Percentiles rank a stretch among this genome's conserved stretches.
Evolutionary conservation across 768 basidiomycete genomes (phyloP).

Genomic region (Hericium erinaceus): DNA sequence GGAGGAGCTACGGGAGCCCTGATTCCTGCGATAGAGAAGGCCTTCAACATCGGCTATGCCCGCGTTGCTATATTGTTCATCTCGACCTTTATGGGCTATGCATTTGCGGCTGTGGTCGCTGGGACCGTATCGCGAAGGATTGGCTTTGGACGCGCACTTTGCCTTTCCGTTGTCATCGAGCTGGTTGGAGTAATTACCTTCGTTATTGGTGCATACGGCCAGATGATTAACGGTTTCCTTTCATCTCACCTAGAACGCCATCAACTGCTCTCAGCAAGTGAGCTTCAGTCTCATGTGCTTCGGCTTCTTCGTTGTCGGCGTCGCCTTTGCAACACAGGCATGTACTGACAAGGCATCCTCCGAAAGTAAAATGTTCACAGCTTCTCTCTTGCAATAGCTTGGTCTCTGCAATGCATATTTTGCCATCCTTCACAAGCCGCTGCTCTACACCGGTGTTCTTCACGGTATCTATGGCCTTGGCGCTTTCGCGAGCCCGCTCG

Average conservation of each 20-base stretch:
- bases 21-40: constrained; percentile 17
- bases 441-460: constrained; percentile 18
- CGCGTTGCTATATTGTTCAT: constrained; percentile 19
- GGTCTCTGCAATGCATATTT: constrained; percentile 20
- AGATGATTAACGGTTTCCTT: neutral
- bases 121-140: constrained; percentile 5
- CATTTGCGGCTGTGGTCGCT: constrained; percentile 15
- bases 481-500: constrained; percentile 16
- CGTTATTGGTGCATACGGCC: neutral
- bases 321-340: constrained; percentile 19
- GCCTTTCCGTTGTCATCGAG: neutral
- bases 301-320: constrained; percentile 20
- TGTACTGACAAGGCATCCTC: neutral
- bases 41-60: constrained; percentile 17
- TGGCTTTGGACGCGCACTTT: neutral
- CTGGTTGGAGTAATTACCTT: neutral
- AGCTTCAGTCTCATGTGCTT: constrained; percentile 19
- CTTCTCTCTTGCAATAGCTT: neutral
- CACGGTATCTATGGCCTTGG: constrained; percentile 21
- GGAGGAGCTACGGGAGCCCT: constrained; percentile 20
- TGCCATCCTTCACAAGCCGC: constrained; percentile 17
- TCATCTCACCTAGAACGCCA: constrained; percentile 13
- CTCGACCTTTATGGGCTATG: constrained; percentile 17
- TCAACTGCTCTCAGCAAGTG: constrained; percentile 19
- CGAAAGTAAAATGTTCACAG: constrained; percentile 1